Conservation (phyloP, 208 protist species). For the Tritrichomonas foetus region DNA sequence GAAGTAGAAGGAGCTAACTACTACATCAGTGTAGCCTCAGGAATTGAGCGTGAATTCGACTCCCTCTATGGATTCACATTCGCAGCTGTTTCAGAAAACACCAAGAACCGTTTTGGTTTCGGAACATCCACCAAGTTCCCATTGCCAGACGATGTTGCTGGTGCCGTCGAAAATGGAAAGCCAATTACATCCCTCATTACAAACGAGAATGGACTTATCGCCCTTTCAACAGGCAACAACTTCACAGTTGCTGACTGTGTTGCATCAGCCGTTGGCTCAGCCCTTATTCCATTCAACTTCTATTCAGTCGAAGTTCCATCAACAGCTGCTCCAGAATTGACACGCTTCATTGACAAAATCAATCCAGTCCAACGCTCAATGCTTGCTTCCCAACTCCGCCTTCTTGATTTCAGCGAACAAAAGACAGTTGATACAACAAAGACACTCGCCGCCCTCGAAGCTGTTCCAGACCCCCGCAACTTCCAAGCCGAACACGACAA, state of each 20-base stretch:
- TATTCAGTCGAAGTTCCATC: not conserved
- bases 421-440: not conserved
- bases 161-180: not conserved
- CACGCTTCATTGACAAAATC: not conserved
- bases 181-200: not conserved
- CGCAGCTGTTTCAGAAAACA: not conserved
- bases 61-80: not conserved
- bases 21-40: not conserved
- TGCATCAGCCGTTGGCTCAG: not conserved
- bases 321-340: not conserved
- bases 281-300: not conserved
- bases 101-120: not conserved
- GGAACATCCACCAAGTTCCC: not conserved
- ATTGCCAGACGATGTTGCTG: not conserved
- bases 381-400: not conserved
- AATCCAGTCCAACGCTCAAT: not conserved
- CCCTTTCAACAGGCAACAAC: not conserved
- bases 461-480: not conserved
- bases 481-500: not conserved
- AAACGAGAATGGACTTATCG: not conserved
- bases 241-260: not conserved
- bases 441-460: not conserved
- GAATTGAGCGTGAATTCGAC: not conserved
- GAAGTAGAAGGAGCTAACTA: not conserved
- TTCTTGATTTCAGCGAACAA: conserved; percentile 5